Evolutionary conservation across 2,329 filamentous ascomycete genomes (phyloP).

Genomic region (Stagonosporopsis cucurbitacearum): DNA sequence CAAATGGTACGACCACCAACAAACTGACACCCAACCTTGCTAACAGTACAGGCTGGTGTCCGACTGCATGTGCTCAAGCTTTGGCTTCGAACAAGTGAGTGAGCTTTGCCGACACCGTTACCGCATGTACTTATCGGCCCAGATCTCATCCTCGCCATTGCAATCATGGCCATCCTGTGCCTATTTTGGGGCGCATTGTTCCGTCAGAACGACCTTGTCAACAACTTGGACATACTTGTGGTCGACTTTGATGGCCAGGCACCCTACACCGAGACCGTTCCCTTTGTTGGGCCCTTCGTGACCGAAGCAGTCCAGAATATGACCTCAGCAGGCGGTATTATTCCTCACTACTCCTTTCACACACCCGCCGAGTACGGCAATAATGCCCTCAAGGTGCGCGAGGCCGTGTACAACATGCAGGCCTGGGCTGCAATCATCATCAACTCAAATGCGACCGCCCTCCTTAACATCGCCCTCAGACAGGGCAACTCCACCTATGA

Average conservation of each 20-base stretch:
- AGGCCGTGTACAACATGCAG: constrained; percentile 64
- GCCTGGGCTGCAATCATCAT: constrained; percentile 67
- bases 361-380: constrained; percentile 59
- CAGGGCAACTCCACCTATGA: constrained; percentile 66
- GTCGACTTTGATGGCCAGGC: constrained; percentile 67
- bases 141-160: constrained; percentile 29
- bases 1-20: constrained; percentile 25
- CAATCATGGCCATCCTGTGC: constrained; percentile 34
- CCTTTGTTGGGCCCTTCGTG: constrained; percentile 64
- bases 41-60: constrained; percentile 29
- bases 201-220: constrained; percentile 27
- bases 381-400: constrained; percentile 63
- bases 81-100: constrained; percentile 37
- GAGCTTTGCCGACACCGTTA: accelerated
- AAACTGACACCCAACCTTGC: background rate
- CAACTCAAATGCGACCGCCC: constrained; percentile 66
- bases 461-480: constrained; percentile 61
- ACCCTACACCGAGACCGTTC: constrained; percentile 52
- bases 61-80: constrained; percentile 39
- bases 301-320: constrained; percentile 54
- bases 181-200: constrained; percentile 43
- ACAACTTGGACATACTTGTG: constrained; percentile 60
- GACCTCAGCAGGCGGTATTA: constrained; percentile 43
- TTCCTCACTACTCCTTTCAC: constrained; percentile 59
- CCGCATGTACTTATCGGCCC: background rate